These are phyloP conservation scores for Salvia miltiorrhiza DNA, from an alignment of 257 asterid genomes.

Conservation along the genomic window DNA sequence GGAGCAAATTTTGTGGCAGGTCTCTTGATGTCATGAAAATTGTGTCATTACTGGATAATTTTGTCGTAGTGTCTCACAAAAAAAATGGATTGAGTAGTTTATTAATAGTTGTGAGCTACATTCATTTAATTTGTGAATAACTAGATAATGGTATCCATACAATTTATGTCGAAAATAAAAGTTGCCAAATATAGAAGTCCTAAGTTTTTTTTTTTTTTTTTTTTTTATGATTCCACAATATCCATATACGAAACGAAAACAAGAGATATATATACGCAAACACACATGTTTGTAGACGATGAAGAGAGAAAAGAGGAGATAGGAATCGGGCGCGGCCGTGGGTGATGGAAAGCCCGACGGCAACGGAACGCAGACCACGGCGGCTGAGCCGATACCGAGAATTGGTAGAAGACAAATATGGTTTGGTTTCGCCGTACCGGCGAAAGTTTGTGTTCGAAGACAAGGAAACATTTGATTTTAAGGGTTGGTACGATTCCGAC, in stretches of 20 bases:
- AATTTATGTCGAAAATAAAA: not conserved
- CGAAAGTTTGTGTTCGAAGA: conserved; percentile 6
- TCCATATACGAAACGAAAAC: not conserved
- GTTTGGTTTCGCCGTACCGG: conserved; percentile 10
- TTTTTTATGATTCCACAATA: not conserved
- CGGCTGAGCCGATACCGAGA: conserved; percentile 9
- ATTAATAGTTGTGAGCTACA: no score
- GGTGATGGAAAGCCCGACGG: not conserved
- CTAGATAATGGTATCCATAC: not conserved
- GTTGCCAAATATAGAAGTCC: not conserved
- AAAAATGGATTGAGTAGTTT: no score
- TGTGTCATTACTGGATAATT: no score
- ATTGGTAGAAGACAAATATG: conserved; percentile 8
- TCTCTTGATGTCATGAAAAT: no score
- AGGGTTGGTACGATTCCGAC: conserved; percentile 9
- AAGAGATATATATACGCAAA: not conserved
- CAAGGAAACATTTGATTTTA: conserved; percentile 3
- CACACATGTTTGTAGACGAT: not conserved
- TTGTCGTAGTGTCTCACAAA: no score
- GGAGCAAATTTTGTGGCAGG: no score
- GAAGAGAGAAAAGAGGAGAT: not conserved
- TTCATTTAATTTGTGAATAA: not conserved
- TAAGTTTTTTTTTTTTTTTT: not conserved
- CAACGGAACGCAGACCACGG: not conserved
- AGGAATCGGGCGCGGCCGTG: not conserved